Base-by-base conservation (phyloP, 1,284 basidiomycete genomes). In the Amylostereum chailletii region DNA sequence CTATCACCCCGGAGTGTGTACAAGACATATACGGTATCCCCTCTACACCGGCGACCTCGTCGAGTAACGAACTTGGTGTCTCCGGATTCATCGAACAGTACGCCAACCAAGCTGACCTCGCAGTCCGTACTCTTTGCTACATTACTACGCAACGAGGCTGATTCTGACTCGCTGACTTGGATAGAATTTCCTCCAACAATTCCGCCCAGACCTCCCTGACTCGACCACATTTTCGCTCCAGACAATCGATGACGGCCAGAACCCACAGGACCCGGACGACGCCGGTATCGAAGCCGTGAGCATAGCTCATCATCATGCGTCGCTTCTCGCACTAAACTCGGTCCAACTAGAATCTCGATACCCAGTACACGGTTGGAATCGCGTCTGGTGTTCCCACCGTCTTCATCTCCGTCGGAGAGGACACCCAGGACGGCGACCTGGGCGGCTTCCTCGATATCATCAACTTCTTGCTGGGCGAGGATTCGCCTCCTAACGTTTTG, bases 321-420 rank as follows among this genome's bases (percentile, higher is more conserved):
- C 32, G 26, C 9, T 11, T 30, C 30, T 11, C 8, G 29, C 5
- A 27, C 9, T 31, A 31, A 29, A 6, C 27, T 37, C 42, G 11
- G 40, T 42, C 26, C 7, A 6, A 19, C 8, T 30, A 43, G 42
- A 50, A 7, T 34, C 3, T 10, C 10, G n/a, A 33, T 31, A 31
- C 19, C 11, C 29, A 86, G 65, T 83, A 83, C 51, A 75, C 79
- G 3, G 75, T 71, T 36, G 80, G 74, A 8, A 70, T 85, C 5
- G 71, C 75, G 3, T 81, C 78, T 46, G 79, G 76, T 26, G 79
- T 79, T 26, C 74, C 73, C 2, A 81, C 81, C 27, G 27, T 81
- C 1, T 84, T 79, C 70, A 73, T 49, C 3, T 66, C 78, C 3
- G 82, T 85, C 56, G 59, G 60, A 6, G 58, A 65, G 31, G 83